Evolutionary conservation across 805 yeast species (phyloP).

Genomic region (Metschnikowia borealis): DNA sequence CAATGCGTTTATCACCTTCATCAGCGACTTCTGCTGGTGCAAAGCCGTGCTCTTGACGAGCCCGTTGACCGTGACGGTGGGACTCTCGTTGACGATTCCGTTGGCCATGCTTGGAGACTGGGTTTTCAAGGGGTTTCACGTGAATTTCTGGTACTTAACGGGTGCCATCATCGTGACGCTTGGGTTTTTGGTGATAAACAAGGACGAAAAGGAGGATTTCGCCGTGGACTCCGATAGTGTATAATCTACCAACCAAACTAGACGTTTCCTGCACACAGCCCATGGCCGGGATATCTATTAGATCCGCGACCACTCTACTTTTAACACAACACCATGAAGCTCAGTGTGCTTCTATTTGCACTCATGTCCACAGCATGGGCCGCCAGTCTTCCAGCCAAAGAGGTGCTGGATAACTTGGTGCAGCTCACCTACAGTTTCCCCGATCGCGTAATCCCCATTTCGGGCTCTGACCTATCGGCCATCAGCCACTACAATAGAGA

Average conservation of each 20-base stretch:
- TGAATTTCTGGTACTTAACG: conserved; percentile 59
- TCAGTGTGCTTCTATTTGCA: not conserved
- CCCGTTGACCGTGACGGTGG: conserved; percentile 94
- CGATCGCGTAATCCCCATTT: conserved; percentile 9
- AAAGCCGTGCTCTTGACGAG: conserved; percentile 89
- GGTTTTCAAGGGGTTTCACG: conserved; percentile 58
- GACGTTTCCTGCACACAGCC: not conserved
- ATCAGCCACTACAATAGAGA: conserved; percentile 28
- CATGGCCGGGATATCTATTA: not conserved
- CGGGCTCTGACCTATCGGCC: conserved; percentile 10
- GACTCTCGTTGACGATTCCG: conserved; percentile 89
- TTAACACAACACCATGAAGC: not conserved
- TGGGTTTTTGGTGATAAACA: conserved; percentile 82
- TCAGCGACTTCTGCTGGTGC: conserved; percentile 95
- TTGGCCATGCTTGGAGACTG: conserved; percentile 87
- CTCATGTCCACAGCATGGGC: not conserved
- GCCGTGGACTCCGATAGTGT: conserved; percentile 12
- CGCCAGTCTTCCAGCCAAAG: not conserved
- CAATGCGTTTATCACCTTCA: conserved; percentile 75
- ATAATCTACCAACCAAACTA: not conserved
- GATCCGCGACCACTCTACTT: not conserved
- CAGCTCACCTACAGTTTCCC: conserved; percentile 7
- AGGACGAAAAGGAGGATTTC: conserved; percentile 65
- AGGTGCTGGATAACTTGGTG: not conserved
- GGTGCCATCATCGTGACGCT: conserved; percentile 80